These are phyloP conservation scores for Penicillium brevicompactum DNA, from an alignment of 2,329 filamentous ascomycete species.

Conservation along the genomic window DNA sequence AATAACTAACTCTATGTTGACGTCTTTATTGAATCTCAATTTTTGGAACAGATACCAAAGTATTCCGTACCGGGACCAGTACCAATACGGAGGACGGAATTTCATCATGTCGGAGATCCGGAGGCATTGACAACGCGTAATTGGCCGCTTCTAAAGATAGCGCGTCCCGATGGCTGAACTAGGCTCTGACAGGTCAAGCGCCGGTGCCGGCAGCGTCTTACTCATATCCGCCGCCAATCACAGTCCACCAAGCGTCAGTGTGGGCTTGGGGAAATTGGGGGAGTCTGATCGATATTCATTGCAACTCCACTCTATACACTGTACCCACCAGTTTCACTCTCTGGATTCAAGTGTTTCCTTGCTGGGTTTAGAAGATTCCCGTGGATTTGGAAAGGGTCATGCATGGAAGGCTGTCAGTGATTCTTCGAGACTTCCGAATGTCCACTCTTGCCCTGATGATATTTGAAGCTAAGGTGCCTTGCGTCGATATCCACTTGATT, in stretches of 20 bases:
- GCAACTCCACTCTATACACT: constrained; percentile 2
- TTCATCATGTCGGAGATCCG: constrained; percentile 15
- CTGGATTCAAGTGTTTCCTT: constrained; percentile 9
- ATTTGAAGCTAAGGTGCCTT: constrained; percentile 3
- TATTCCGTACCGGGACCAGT: neutral
- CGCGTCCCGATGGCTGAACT: constrained; percentile 10
- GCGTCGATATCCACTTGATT: constrained; percentile 1
- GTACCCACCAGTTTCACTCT: neutral
- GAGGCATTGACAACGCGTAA: constrained; percentile 12
- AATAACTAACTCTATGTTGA: neutral
- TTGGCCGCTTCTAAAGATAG: constrained; percentile 34
- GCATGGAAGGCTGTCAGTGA: constrained; percentile 31
- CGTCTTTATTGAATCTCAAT: neutral
- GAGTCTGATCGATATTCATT: constrained; percentile 11
- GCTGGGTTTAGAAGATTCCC: constrained; percentile 9
- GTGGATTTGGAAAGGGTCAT: constrained; percentile 12
- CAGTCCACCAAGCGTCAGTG: constrained; percentile 1
- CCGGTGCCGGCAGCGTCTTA: constrained; percentile 12
- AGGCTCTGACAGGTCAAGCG: constrained; percentile 14
- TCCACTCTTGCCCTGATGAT: constrained; percentile 2
- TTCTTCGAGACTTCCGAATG: constrained; percentile 20
- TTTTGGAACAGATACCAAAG: constrained; percentile 8
- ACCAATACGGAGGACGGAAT: constrained; percentile 1
- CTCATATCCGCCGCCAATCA: constrained; percentile 21
- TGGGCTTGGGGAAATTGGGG: constrained; percentile 17